Evolutionary conservation across 2,329 filamentous ascomycete species (phyloP), one percentile per base, ranked within the genome.

Genomic region (Sporothrix schenckii): DNA sequence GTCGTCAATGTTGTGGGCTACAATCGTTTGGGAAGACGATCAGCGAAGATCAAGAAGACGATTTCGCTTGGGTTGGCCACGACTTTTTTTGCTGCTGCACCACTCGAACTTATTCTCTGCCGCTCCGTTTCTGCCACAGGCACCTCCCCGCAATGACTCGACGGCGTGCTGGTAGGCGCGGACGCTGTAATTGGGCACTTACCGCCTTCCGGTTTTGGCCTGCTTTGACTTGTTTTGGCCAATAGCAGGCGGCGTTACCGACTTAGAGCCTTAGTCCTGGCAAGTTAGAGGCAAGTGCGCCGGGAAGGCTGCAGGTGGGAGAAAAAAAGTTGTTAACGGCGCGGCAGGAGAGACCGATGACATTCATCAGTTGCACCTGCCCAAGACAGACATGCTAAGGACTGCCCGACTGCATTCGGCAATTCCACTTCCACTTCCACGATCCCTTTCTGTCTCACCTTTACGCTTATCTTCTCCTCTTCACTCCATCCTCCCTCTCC

Each of bases 141-240:
- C 19, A 44, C 41, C 34, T 34, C 61, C 69, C 70, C 70, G 60
- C 70, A 61, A 69, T 69, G 69, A 71, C 69, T 71, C 66, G 52
- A 65, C 69, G 27, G 34, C 56, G 49, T 41, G 56, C 19, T 66
- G 58, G 66, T 71, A 68, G 69, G 69, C 7, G n/a, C 54, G 34
- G 7, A 4, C 4, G 2, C 11, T 30, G 30, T 61, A 10, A 54
- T 30, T 52, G 44, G 14, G 7, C 9, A 1, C 10, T 66, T 16
- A 72, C 72, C 72, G 72, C 72, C 60, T 73, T 67, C 72, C 66
- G 5, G 4, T 5, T 34, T 34, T 7, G 34, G 34, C 34, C 14
- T 44, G 27, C 27, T 30, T 30, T 7, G 13, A 6, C 7, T 6
- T 19, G 0, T 58, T 66, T 52, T 16, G 63, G 24, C 16, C 16